phyloP scores from a whole-genome alignment of 148 eudicot genomes.

The Silene uniflora region DNA sequence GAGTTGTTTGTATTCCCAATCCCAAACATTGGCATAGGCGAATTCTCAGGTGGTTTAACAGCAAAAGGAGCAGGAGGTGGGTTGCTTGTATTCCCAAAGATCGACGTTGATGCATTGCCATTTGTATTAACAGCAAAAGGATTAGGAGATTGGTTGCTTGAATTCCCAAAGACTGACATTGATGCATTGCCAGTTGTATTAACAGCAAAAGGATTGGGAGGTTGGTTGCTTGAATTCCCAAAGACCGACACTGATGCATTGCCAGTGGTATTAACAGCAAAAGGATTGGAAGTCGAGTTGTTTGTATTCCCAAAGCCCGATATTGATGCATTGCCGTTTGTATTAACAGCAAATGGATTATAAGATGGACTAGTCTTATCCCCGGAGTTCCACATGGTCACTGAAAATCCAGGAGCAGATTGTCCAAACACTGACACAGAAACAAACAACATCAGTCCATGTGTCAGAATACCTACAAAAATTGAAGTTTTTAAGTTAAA shows the following conservation, averaged over 20 bases:
- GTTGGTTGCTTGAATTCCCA: neutral
- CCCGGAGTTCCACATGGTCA: neutral
- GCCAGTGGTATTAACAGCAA: neutral
- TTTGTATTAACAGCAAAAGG: neutral
- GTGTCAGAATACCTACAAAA: no score
- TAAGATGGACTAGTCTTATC: neutral
- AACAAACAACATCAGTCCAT: no score
- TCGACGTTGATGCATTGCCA: neutral
- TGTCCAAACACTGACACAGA: neutral
- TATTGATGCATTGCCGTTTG: neutral
- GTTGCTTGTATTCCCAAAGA: slow-evolving; percentile 1
- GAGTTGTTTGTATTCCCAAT: neutral
- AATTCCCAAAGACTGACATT: neutral
- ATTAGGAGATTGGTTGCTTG: slow-evolving; percentile 7
- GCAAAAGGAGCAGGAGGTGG: slow-evolving; percentile 5
- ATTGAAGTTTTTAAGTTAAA: no score
- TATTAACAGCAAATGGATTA: neutral
- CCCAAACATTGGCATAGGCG: neutral
- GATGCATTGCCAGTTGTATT: slow-evolving; percentile 12
- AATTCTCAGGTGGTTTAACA: neutral
- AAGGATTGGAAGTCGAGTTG: neutral
- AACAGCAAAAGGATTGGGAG: neutral
- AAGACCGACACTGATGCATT: neutral
- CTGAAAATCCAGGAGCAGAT: neutral
- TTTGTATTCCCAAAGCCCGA: neutral